These are phyloP conservation scores for Breynia disticha DNA, from an alignment of 441 rosid genomes.

Conservation along the genomic window DNA sequence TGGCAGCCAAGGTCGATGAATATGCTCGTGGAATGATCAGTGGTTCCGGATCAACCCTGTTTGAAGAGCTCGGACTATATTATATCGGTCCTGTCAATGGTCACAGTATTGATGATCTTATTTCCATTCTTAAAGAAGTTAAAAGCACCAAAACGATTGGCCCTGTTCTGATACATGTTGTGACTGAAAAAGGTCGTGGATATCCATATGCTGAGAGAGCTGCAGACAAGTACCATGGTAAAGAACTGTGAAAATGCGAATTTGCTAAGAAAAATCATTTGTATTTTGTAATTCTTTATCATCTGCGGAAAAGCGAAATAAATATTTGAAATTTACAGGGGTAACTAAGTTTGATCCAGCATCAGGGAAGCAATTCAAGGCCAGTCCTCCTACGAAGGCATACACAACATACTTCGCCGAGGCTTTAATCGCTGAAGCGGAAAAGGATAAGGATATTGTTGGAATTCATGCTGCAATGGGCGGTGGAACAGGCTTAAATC, in stretches of 20 bases:
- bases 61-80: constrained; percentile 88
- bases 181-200: constrained; percentile 96
- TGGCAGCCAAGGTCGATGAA: constrained; percentile 93
- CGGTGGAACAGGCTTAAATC: constrained; percentile 86
- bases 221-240: constrained; percentile 92
- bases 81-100: constrained; percentile 96
- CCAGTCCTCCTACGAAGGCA: constrained; percentile 47
- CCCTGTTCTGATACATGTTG: constrained; percentile 85
- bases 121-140: constrained; percentile 77
- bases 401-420: constrained; percentile 85
- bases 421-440: constrained; percentile 87
- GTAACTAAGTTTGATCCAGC: constrained; percentile 86
- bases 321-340: constrained; percentile 34
- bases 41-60: constrained; percentile 82
- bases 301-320: neutral
- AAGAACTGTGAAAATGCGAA: neutral
- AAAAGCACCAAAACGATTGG: constrained; percentile 87
- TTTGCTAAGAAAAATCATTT: neutral
- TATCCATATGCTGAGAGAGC: constrained; percentile 97
- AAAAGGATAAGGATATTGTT: constrained; percentile 65
- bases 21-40: constrained; percentile 98
- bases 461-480: constrained; percentile 99
- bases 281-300: neutral
- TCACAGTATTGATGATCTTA: constrained; percentile 75
- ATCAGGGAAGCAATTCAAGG: constrained; percentile 86